Evolutionary conservation across 768 basidiomycete species (phyloP).

Genomic region (Amanita subjunquillea): DNA sequence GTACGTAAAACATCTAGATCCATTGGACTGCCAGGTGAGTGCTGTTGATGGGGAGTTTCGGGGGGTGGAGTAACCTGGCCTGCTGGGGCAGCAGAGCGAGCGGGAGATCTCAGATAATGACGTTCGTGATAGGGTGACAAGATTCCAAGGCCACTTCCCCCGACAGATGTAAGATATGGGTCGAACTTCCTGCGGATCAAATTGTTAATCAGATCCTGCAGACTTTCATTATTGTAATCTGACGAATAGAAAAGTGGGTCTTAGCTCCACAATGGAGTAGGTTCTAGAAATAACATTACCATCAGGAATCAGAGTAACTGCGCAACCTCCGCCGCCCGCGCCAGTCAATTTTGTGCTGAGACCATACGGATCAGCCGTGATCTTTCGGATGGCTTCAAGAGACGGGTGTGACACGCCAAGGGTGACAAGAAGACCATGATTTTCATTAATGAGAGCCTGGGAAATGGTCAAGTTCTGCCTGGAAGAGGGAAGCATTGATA

Average conservation of each 20-base stretch:
- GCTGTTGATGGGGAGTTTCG: constrained; percentile 12
- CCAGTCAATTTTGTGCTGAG: constrained; percentile 94
- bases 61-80: constrained; percentile 41
- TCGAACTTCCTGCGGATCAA: constrained; percentile 60
- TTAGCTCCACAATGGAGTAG: constrained; percentile 3
- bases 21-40: constrained; percentile 12
- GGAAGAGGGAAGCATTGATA: constrained; percentile 3
- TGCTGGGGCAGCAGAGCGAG: constrained; percentile 10
- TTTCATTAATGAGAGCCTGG: constrained; percentile 78
- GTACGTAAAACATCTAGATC: constrained; percentile 24
- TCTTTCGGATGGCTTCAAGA: constrained; percentile 72
- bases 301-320: constrained; percentile 91
- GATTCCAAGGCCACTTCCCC: constrained; percentile 88
- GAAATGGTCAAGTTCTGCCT: constrained; percentile 11
- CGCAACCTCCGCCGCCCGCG: constrained; percentile 97
- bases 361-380: constrained; percentile 54
- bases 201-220: constrained; percentile 47
- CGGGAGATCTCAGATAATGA: constrained; percentile 21
- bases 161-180: constrained; percentile 87
- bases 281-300: constrained; percentile 35
- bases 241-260: constrained; percentile 8
- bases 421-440: constrained; percentile 74
- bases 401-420: constrained; percentile 89
- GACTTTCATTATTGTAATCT: constrained; percentile 61
- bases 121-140: constrained; percentile 50